These are phyloP conservation scores for Penicillium expansum DNA, from an alignment of 2,329 filamentous ascomycete species.

Conservation along the genomic window DNA sequence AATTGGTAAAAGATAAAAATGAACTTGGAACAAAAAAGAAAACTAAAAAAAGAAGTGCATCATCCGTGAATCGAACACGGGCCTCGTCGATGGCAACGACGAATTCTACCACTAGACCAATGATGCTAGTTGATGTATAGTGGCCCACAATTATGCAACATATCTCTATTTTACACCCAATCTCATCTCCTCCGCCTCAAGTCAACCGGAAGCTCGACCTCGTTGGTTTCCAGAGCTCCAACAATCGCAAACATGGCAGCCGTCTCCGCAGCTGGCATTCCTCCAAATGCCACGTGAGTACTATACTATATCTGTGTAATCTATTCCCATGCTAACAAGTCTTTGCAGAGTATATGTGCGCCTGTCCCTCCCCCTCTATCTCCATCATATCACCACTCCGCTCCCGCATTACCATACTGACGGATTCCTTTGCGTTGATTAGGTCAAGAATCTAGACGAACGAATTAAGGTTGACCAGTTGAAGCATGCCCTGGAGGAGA, in stretches of 20 bases:
- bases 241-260: slow-evolving; percentile 39
- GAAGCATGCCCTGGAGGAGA: slow-evolving; percentile 66
- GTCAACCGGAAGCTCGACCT: slow-evolving; percentile 18
- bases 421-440: not conserved
- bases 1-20: not conserved
- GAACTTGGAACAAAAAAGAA: slow-evolving; percentile 4
- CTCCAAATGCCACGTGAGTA: slow-evolving; percentile 44
- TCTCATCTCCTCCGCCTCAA: not conserved
- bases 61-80: slow-evolving; percentile 49
- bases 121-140: slow-evolving; percentile 31
- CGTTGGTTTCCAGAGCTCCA: slow-evolving; percentile 20
- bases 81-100: slow-evolving; percentile 48
- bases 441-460: slow-evolving; percentile 84
- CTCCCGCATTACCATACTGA: slow-evolving; percentile 15
- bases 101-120: slow-evolving; percentile 49
- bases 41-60: slow-evolving; percentile 32
- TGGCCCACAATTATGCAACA: fast-evolving
- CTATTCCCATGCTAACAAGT: slow-evolving; percentile 15
- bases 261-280: slow-evolving; percentile 27
- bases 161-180: not conserved
- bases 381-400: slow-evolving; percentile 10
- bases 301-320: not conserved
- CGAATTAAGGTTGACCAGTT: slow-evolving; percentile 78
- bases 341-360: slow-evolving; percentile 42
- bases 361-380: slow-evolving; percentile 16